These are phyloP conservation scores for Kluyveromyces marxianus DNA, from an alignment of 1,139 yeast genomes.

Conservation along the genomic window DNA sequence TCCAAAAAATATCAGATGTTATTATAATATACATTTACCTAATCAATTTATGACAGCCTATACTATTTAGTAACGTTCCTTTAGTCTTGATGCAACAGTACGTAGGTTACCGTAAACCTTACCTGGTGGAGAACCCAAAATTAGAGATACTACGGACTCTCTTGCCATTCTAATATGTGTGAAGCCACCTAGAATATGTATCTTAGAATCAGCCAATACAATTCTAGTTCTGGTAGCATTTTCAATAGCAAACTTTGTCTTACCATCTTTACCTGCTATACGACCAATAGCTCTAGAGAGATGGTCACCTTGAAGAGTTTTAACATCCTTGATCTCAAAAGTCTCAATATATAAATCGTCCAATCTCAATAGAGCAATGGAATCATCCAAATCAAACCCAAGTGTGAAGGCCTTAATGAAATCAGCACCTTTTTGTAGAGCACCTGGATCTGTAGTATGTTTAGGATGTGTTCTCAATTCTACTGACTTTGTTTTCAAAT, in stretches of 20 bases:
- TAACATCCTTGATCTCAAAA: constrained; percentile 93
- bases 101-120: constrained; percentile 96
- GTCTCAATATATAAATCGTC: constrained; percentile 96
- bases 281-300: constrained; percentile 97
- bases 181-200: constrained; percentile 94
- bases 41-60: background rate
- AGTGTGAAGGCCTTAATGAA: constrained; percentile 89
- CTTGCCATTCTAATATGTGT: constrained; percentile 96
- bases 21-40: background rate
- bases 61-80: constrained; percentile 68
- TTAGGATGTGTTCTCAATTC: constrained; percentile 76
- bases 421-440: constrained; percentile 96
- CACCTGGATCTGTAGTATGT: constrained; percentile 82
- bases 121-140: constrained; percentile 97
- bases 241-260: constrained; percentile 96
- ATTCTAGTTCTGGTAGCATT: constrained; percentile 97
- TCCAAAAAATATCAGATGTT: background rate
- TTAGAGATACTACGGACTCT: constrained; percentile 88
- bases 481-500: constrained; percentile 73
- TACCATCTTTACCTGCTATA: constrained; percentile 99
- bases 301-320: constrained; percentile 92
- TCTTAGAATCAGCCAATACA: constrained; percentile 91
- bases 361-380: constrained; percentile 85
- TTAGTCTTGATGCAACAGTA: constrained; percentile 93
- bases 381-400: constrained; percentile 95